Conservation (phyloP, 331 rosid genomes). For the Ulmus americana region DNA sequence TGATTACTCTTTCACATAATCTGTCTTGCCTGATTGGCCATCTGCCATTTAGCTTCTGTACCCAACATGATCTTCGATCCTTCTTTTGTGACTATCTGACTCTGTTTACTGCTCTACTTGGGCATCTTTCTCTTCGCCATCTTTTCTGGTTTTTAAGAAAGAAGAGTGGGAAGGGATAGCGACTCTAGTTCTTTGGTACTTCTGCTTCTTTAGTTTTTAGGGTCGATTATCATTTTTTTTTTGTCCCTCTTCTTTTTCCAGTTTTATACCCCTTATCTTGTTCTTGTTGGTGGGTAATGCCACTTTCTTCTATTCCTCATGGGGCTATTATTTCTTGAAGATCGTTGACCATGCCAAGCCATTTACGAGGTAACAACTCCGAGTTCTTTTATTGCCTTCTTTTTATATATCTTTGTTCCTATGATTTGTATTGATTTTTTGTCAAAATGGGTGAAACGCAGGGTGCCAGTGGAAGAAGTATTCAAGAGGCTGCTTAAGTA, state of each 20-base stretch:
- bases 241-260: constrained; percentile 11
- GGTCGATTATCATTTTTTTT: constrained; percentile 21
- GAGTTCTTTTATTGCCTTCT: not conserved
- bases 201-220: constrained; percentile 30
- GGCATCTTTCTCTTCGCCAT: constrained; percentile 34
- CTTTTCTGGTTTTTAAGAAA: constrained; percentile 69
- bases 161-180: constrained; percentile 51
- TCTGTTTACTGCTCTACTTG: constrained; percentile 30
- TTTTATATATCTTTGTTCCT: not conserved
- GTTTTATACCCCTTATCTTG: constrained; percentile 4
- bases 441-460: constrained; percentile 24
- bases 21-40: constrained; percentile 10
- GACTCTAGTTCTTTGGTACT: constrained; percentile 27
- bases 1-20: constrained; percentile 3
- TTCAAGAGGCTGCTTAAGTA: not conserved
- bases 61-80: constrained; percentile 20
- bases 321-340: constrained; percentile 29
- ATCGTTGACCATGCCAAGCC: constrained; percentile 37
- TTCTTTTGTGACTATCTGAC: constrained; percentile 25
- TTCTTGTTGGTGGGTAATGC: constrained; percentile 20
- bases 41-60: constrained; percentile 10
- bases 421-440: constrained; percentile 8
- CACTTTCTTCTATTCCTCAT: constrained; percentile 15
- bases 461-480: constrained; percentile 31
- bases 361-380: constrained; percentile 37